Evolutionary conservation across 2,329 filamentous ascomycete genomes (phyloP).

Genomic region (Rugonectria rugulosa): DNA sequence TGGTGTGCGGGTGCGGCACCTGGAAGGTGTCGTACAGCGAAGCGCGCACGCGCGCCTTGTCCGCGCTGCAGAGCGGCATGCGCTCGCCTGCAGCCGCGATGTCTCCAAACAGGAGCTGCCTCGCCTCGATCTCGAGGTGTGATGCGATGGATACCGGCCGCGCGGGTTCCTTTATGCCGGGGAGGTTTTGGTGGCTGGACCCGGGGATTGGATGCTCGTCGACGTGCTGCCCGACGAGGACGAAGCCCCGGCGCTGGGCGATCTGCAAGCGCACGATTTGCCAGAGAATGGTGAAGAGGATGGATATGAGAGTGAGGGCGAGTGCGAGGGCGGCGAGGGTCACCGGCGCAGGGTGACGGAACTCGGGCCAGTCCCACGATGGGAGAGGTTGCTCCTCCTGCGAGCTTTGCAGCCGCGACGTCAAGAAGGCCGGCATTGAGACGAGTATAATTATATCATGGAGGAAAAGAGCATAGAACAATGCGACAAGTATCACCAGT

Average conservation of each 20-base stretch:
- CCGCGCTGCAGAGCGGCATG: constrained; percentile 26
- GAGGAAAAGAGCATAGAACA: not conserved
- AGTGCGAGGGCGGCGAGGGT: constrained; percentile 32
- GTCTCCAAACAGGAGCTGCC: constrained; percentile 27
- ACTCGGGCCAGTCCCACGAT: constrained; percentile 16
- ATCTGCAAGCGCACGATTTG: constrained; percentile 27
- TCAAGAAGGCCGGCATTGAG: constrained; percentile 9
- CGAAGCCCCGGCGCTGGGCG: constrained; percentile 20
- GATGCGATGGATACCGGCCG: constrained; percentile 9
- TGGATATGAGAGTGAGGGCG: constrained; percentile 24
- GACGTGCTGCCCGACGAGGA: constrained; percentile 4
- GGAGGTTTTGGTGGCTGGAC: not conserved
- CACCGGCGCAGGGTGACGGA: constrained; percentile 26
- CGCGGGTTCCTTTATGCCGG: not conserved
- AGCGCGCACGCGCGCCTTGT: constrained; percentile 22
- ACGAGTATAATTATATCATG: not conserved
- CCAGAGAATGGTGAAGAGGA: constrained; percentile 30
- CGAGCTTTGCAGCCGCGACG: not conserved
- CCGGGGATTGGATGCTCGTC: not conserved
- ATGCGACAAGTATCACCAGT: not conserved
- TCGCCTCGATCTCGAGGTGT: constrained; percentile 27
- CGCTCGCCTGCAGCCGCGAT: constrained; percentile 23
- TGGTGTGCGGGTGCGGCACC: constrained; percentile 27
- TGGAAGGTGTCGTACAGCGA: constrained; percentile 39
- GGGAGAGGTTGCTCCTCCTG: constrained; percentile 5